Percentiles rank a stretch among this genome's conserved stretches.
Conservation (phyloP, 2,329 filamentous ascomycete genomes). For the Ceratocystis diversiconidia region DNA sequence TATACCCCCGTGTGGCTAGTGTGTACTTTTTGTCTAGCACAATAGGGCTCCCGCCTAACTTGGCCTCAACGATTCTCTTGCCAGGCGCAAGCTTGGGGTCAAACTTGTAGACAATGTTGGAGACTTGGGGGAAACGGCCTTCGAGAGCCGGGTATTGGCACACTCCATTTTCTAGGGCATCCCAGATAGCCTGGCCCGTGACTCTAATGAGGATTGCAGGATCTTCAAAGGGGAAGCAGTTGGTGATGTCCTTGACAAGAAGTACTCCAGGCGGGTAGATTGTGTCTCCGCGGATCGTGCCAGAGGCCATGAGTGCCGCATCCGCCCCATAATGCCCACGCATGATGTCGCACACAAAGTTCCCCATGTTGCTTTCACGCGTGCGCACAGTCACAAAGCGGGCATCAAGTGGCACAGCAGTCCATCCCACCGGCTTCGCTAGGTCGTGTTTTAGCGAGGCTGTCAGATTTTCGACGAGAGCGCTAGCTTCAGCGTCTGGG, state of each 20-base stretch:
- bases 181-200: constrained; percentile 56
- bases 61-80: constrained; percentile 47
- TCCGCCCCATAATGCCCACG: constrained; percentile 67
- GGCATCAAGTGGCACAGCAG: constrained; percentile 66
- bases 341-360: constrained; percentile 89
- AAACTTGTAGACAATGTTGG: constrained; percentile 63
- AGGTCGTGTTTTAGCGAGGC: constrained; percentile 60
- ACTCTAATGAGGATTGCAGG: constrained; percentile 66
- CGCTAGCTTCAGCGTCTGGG: constrained; percentile 17
- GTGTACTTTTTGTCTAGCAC: constrained; percentile 52
- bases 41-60: constrained; percentile 46
- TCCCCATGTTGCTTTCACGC: constrained; percentile 70
- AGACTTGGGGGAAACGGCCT: constrained; percentile 69
- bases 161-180: constrained; percentile 75
- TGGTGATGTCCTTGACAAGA: constrained; percentile 66
- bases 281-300: constrained; percentile 77
- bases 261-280: constrained; percentile 72
- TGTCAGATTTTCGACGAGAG: constrained; percentile 41
- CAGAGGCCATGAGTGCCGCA: constrained; percentile 70
- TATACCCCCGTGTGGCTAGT: constrained; percentile 72
- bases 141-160: constrained; percentile 70
- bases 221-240: constrained; percentile 87
- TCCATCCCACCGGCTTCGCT: constrained; percentile 72
- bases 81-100: constrained; percentile 48
- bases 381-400: constrained; percentile 71